Evolutionary conservation across 306 rosid species (phyloP), one percentile per base, ranked within the genome.

Genomic region (Medicago lupulina): DNA sequence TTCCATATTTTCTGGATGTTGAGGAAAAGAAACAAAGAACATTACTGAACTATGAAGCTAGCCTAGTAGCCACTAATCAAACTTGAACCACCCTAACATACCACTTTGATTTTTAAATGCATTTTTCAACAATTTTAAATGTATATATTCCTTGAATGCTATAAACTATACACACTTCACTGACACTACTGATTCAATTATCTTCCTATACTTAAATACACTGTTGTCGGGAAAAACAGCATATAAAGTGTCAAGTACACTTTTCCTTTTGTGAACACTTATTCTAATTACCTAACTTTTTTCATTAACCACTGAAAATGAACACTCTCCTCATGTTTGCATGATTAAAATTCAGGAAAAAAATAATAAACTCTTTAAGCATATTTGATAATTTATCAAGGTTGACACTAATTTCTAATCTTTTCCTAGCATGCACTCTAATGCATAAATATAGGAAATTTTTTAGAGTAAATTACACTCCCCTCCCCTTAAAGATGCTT

Each of bases 151-250:
- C 51, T 65, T 34, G 38, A 34, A 34, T 23, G 65, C 59, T 49
- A 43, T 36, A 53, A 61, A 65, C 74, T 23, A 76, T 11, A 13
- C 68, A 54, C 40, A 63, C 71, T 82, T 79, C 81, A 61, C 79
- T 74, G 85, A 51, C 79, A 67, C 74, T 76, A 71, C 13, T 60
- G 79, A 53, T 83, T 28, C 66, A 81, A 78, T 74, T 47, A 76
- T 80, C 74, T 76, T 81, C 65, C 44, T 79, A 23, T 71, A 84
- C 75, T 79, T 80, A 78, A 87, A 89, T 78, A 74, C 62, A 71
- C 50, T 70, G 16, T 72, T 92, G 97, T 85, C 86, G 85, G 81
- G 76, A 75, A 87, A 89, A 89, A 86, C 83, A 83, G 82, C 86
- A 68, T 75, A 85, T 87, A 88, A 81, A 88, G 86, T 79, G 75